These are phyloP conservation scores for Pythium plurisporium DNA, from an alignment of 352 stramenopile species.

Conservation along the genomic window DNA sequence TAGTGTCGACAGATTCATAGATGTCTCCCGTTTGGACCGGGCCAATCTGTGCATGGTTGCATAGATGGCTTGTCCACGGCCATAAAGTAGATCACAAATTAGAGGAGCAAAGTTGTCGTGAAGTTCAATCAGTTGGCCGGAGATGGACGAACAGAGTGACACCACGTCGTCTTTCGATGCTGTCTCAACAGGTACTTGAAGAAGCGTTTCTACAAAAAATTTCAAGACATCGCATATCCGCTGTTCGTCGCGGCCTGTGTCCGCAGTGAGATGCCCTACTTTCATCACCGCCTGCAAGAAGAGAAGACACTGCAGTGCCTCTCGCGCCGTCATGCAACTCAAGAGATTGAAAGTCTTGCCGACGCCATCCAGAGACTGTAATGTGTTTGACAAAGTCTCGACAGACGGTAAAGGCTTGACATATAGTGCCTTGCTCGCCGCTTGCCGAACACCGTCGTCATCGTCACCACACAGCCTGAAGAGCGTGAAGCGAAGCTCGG, in stretches of 20 bases:
- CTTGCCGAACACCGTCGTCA: conserved; percentile 14
- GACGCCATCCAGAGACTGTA: conserved; percentile 1
- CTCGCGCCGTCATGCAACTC: conserved; percentile 24
- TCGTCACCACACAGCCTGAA: conserved; percentile 33
- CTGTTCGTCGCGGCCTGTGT: conserved; percentile 22
- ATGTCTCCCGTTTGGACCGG: neutral
- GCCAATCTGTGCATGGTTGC: neutral
- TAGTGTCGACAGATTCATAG: conserved; percentile 7
- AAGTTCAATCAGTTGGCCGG: conserved; percentile 13
- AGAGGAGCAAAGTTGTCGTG: conserved; percentile 2
- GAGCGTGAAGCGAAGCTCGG: conserved; percentile 53
- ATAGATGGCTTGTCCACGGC: neutral
- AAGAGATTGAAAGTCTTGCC: conserved; percentile 30
- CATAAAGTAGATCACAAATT: neutral
- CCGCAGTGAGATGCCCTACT: conserved; percentile 12
- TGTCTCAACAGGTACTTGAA: conserved; percentile 6
- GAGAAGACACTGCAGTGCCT: conserved; percentile 42
- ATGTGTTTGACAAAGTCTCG: neutral
- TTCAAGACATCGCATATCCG: conserved; percentile 27
- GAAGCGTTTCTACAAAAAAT: conserved; percentile 48
- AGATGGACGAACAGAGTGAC: conserved; percentile 1
- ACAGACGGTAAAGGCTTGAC: conserved; percentile 8
- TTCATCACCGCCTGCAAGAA: conserved; percentile 56
- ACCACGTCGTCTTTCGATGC: conserved; percentile 6
- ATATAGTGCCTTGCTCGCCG: conserved; percentile 16